Evolutionary conservation across 768 basidiomycete genomes (phyloP).

Genomic region (Harrya chromipes): DNA sequence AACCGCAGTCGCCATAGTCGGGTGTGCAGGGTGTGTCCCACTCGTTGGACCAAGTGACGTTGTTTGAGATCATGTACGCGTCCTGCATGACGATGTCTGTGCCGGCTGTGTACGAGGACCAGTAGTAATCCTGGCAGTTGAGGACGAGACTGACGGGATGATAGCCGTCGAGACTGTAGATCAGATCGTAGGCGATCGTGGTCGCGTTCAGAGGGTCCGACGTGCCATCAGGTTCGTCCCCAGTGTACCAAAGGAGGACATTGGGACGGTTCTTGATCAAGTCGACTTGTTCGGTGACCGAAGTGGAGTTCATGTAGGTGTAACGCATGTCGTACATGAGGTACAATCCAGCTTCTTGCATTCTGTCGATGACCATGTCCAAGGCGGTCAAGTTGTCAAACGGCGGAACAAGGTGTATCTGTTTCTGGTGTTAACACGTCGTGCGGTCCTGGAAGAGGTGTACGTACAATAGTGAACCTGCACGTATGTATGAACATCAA

Average conservation of each 20-base stretch:
- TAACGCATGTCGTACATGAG: constrained; percentile 83
- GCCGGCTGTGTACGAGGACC: constrained; percentile 53
- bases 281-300: constrained; percentile 67
- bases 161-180: constrained; percentile 60
- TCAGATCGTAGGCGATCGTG: constrained; percentile 47
- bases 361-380: constrained; percentile 57
- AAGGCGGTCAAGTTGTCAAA: constrained; percentile 60
- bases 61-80: constrained; percentile 48
- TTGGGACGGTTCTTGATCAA: constrained; percentile 64
- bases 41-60: constrained; percentile 59
- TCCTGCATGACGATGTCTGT: constrained; percentile 74
- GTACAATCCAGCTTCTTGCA: constrained; percentile 68
- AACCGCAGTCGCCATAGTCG: constrained; percentile 72
- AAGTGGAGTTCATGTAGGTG: constrained; percentile 63
- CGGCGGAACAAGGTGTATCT: constrained; percentile 70
- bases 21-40: constrained; percentile 63
- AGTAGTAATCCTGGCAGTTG: too few relatives aligned
- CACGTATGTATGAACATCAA: constrained; percentile 1
- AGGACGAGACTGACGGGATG: too few relatives aligned
- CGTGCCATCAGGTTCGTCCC: constrained; percentile 71
- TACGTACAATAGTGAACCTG: constrained; percentile 33
- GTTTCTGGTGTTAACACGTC: neutral
- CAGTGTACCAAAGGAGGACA: constrained; percentile 71
- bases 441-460: neutral
- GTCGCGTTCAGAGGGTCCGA: constrained; percentile 63